A percentile compares a stretch with the other conserved stretches of the same genome.
Conservation (phyloP, 371 early-diverging fungal genomes). For the Syncephalastrum racemosum region DNA sequence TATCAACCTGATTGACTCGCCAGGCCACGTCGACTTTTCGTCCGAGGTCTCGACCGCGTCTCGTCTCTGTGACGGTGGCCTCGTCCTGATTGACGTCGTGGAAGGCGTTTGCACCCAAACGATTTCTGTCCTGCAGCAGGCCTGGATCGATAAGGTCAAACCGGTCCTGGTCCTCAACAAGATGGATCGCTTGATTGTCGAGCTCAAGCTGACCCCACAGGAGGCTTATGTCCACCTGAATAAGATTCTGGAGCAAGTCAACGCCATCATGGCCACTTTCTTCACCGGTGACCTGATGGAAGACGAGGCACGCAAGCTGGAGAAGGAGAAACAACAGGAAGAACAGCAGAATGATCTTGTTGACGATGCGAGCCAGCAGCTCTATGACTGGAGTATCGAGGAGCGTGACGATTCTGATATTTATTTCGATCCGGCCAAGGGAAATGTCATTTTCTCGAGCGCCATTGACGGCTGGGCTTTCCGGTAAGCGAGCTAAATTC, state of each 20-base stretch:
- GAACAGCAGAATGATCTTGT: conserved; percentile 33
- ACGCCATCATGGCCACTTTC: conserved; percentile 93
- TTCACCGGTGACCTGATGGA: conserved; percentile 87
- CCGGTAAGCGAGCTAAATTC: conserved; percentile 41
- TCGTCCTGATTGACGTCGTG: conserved; percentile 97
- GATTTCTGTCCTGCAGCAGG: conserved; percentile 92
- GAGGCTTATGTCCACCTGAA: conserved; percentile 92
- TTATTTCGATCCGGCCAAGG: conserved; percentile 92
- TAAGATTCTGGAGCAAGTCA: conserved; percentile 93
- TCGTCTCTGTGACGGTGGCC: conserved; percentile 94
- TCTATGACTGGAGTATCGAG: conserved; percentile 81
- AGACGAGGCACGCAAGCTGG: conserved; percentile 78
- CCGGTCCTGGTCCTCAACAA: conserved; percentile 99
- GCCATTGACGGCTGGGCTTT: conserved; percentile 99
- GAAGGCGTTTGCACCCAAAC: conserved; percentile 99
- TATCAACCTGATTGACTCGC: conserved; percentile 98
- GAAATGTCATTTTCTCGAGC: conserved; percentile 95
- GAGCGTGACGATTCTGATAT: conserved; percentile 90
- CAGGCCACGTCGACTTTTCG: conserved; percentile 99
- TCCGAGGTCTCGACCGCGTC: conserved; percentile 97
- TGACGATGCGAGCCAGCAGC: conserved; percentile 42
- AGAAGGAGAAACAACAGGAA: conserved; percentile 53
- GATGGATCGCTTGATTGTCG: conserved; percentile 95
- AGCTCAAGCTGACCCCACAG: conserved; percentile 85
- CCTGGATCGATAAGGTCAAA: conserved; percentile 86